A percentile compares a stretch with the other conserved stretches of the same genome.
phyloP scores from a whole-genome alignment of 805 yeast species.

The Starmerella potacharoeniae region DNA sequence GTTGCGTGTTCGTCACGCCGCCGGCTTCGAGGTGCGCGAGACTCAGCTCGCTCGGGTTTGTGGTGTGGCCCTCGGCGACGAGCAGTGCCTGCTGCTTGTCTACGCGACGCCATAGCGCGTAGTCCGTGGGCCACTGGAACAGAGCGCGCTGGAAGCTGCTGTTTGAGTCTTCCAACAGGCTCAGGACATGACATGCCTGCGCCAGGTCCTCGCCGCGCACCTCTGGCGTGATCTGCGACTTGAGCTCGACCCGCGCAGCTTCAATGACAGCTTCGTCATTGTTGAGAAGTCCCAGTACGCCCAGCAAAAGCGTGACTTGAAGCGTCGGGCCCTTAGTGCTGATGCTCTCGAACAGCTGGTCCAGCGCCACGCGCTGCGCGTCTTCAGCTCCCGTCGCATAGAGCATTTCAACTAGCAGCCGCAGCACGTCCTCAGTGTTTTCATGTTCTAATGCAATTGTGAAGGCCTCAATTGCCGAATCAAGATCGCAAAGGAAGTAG shows the following conservation, averaged over 20 bases:
- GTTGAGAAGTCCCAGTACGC: slow-evolving; percentile 63
- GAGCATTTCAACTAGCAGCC: slow-evolving; percentile 65
- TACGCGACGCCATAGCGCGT: slow-evolving; percentile 57
- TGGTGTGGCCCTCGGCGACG: slow-evolving; percentile 40
- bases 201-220: slow-evolving; percentile 30
- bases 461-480: slow-evolving; percentile 56
- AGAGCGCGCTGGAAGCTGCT: slow-evolving; percentile 59
- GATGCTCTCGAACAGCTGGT: slow-evolving; percentile 61
- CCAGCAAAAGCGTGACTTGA: slow-evolving; percentile 58
- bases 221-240: slow-evolving; percentile 40
- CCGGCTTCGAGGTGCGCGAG: slow-evolving; percentile 37
- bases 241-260: slow-evolving; percentile 58
- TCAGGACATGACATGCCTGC: slow-evolving; percentile 16
- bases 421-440: slow-evolving; percentile 47
- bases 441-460: slow-evolving; percentile 47
- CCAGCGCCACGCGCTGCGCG: slow-evolving; percentile 70
- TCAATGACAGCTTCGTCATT: slow-evolving; percentile 45
- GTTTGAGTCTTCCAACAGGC: slow-evolving; percentile 17
- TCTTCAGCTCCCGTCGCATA: slow-evolving; percentile 68
- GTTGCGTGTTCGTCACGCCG: slow-evolving; percentile 48
- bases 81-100: slow-evolving; percentile 45
- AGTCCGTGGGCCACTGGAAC: slow-evolving; percentile 60
- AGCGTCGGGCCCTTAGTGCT: slow-evolving; percentile 55
- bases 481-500: slow-evolving; percentile 54
- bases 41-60: slow-evolving; percentile 43